Evolutionary conservation across 768 basidiomycete species (phyloP), one percentile per base, ranked within the genome.

Genomic region (Auriscalpium vulgare): DNA sequence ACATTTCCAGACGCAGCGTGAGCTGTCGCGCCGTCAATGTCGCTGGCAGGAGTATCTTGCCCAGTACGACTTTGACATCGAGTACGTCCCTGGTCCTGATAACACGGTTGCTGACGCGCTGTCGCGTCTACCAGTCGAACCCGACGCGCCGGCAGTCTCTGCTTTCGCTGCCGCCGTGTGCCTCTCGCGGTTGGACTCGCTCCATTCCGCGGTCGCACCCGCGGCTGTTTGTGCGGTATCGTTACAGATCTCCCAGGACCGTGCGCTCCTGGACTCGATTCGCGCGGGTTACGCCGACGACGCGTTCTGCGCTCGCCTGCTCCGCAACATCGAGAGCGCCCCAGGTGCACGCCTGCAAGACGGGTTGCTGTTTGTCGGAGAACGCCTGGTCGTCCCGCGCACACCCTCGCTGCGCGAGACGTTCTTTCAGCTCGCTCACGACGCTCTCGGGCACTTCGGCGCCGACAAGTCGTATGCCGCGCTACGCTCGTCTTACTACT

Each of bases 351-450:
- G 38, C 48, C 13, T 23, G 4, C 48, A 38, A 3, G 29, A 65
- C 35, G 51, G 62, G 16, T 53, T 68, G 8, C 50, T 60, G 8
- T 67, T 56, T 43, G 37, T 66, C 7, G 57, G 54, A 9, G 46
- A 60, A 10, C 50, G 66, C 1, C 56, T 69, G 49, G 51, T 64
- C 35, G 57, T 69, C 21, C 67, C 68, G 1, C 21, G 57, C 1
- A 51, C 52, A 38, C 5, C 13, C 8, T n/a, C 57, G 1, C 35
- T 66, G 8, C 54, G 61, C 36, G 57, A 54, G 13, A 34, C 36
- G 2, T 55, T 62, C 4, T 56, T 44, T 10, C 16, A 29, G 9
- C 37, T 56, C 2, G 57, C 60, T 0, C 56, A 58, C 36, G 53
- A 55, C 21, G 48, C 50, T 13, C 54, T 59, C 6, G 59, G 63